phyloP scores from a whole-genome alignment of 1,139 yeast species.

The Yamadazyma diospyri region DNA sequence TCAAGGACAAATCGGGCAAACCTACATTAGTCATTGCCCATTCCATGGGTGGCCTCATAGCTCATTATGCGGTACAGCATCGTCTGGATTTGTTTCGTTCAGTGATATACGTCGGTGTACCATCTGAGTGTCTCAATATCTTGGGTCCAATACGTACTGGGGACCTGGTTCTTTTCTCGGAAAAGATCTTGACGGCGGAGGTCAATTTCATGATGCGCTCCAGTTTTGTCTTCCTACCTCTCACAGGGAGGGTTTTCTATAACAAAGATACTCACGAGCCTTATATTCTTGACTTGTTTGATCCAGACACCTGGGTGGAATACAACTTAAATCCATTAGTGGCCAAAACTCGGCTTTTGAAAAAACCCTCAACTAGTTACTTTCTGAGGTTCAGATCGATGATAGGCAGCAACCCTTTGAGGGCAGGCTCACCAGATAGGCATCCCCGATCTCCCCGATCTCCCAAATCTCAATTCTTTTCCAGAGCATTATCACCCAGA shows the following conservation, averaged over 20 bases:
- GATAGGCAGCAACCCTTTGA: constrained; percentile 19
- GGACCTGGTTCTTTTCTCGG: constrained; percentile 73
- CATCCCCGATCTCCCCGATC: constrained; percentile 2
- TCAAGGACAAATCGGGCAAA: constrained; percentile 41
- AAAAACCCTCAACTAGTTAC: constrained; percentile 7
- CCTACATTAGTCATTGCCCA: constrained; percentile 77
- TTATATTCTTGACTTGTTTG: constrained; percentile 71
- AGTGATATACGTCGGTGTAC: constrained; percentile 76
- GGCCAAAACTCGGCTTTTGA: constrained; percentile 33
- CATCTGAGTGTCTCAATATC: constrained; percentile 80
- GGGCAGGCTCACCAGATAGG: constrained; percentile 6
- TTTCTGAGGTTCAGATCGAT: constrained; percentile 15
- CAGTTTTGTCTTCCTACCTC: constrained; percentile 72
- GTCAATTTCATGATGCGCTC: constrained; percentile 88
- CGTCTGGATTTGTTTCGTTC: constrained; percentile 71
- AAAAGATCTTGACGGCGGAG: constrained; percentile 71
- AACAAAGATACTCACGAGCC: constrained; percentile 54
- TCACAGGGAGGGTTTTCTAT: constrained; percentile 68
- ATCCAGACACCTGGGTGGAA: constrained; percentile 76
- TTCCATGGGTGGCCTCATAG: constrained; percentile 89
- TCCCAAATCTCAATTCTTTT: constrained; percentile 3
- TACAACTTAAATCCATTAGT: constrained; percentile 77
- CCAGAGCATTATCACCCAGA: neutral
- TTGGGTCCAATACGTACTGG: constrained; percentile 83
- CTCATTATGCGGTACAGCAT: constrained; percentile 72